Evolutionary conservation across 2,329 filamentous ascomycete genomes (phyloP).

Genomic region (Pseudofabraea citricarpa): DNA sequence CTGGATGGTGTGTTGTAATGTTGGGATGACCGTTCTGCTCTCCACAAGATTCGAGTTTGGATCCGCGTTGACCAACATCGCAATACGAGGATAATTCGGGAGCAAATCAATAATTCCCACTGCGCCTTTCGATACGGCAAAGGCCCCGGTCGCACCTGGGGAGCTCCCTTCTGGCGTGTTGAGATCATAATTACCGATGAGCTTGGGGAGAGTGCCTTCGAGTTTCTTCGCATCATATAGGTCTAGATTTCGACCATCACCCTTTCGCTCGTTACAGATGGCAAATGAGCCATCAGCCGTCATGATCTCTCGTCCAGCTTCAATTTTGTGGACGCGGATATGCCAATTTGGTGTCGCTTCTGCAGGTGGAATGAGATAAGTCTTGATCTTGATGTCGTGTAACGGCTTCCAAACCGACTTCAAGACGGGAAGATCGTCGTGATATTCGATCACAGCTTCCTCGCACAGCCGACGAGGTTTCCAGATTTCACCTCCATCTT

Average conservation of each 20-base stretch:
- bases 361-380: constrained; percentile 59
- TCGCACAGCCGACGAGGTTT: constrained; percentile 67
- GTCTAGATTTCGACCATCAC: constrained; percentile 45
- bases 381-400: constrained; percentile 60
- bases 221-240: constrained; percentile 38
- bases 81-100: constrained; percentile 32
- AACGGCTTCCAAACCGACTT: constrained; percentile 69
- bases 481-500: constrained; percentile 75
- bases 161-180: constrained; percentile 48
- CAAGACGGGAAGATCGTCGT: constrained; percentile 52
- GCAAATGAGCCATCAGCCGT: constrained; percentile 74
- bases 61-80: constrained; percentile 68
- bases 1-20: constrained; percentile 56
- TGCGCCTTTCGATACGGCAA: constrained; percentile 50
- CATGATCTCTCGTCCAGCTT: constrained; percentile 56
- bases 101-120: constrained; percentile 51
- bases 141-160: constrained; percentile 46
- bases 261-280: constrained; percentile 49
- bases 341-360: constrained; percentile 63
- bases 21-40: constrained; percentile 66
- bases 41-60: constrained; percentile 76
- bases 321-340: constrained; percentile 58
- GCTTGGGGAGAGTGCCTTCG: constrained; percentile 48
- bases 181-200: constrained; percentile 58
- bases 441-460: constrained; percentile 55